Evolutionary conservation across 805 yeast genomes (phyloP).

Genomic region (Yarrowia sp.): DNA sequence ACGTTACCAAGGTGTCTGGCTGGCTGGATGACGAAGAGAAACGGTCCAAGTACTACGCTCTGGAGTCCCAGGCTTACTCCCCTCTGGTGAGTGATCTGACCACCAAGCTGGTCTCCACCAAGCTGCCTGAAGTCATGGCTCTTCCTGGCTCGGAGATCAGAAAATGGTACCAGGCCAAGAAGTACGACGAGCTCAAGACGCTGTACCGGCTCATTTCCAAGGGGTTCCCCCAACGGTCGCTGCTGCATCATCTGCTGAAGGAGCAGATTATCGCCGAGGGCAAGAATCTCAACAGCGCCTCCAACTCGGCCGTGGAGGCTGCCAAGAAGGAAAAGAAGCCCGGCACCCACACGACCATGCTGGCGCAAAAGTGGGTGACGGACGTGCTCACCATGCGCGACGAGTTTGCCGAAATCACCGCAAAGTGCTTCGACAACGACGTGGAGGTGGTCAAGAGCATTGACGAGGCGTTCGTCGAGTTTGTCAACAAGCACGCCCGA

Average conservation of each 20-base stretch:
- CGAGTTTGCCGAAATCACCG: constrained; percentile 59
- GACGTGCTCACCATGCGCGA: constrained; percentile 60
- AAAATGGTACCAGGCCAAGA: constrained; percentile 61
- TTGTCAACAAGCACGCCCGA: constrained; percentile 60
- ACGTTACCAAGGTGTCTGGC: constrained; percentile 59
- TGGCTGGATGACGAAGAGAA: constrained; percentile 69
- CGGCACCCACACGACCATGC: constrained; percentile 51
- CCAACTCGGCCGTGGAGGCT: constrained; percentile 42
- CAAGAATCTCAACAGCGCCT: constrained; percentile 47
- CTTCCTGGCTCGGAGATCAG: constrained; percentile 63
- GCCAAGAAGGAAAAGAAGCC: constrained; percentile 40
- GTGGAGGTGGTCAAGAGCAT: constrained; percentile 60
- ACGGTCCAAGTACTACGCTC: constrained; percentile 59
- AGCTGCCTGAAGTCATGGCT: constrained; percentile 62
- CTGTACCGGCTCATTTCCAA: constrained; percentile 60
- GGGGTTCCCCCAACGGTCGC: constrained; percentile 60
- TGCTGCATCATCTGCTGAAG: constrained; percentile 58
- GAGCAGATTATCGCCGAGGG: constrained; percentile 60
- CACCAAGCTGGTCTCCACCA: constrained; percentile 57
- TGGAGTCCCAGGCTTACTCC: constrained; percentile 60
- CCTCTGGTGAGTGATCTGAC: constrained; percentile 62
- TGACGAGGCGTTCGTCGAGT: constrained; percentile 66
- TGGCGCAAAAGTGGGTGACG: constrained; percentile 74
- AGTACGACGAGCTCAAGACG: constrained; percentile 55
- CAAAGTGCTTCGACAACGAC: constrained; percentile 59